Evolutionary conservation across 139 green algal species (phyloP).

Genomic region (Picocystis salinarum): DNA sequence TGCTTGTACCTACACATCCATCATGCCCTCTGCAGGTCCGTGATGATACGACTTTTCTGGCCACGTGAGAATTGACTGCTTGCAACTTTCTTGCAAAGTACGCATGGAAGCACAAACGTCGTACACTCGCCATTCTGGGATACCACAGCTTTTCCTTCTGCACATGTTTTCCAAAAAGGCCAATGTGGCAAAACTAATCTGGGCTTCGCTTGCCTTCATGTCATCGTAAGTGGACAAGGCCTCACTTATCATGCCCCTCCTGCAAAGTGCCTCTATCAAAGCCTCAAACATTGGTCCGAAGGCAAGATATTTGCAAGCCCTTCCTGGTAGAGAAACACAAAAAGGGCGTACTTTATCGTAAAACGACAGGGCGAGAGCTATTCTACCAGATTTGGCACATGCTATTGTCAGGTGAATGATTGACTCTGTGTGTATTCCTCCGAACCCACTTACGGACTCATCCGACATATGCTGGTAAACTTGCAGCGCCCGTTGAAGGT

Average conservation of each 20-base stretch:
- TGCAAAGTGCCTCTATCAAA: slow-evolving; percentile 23
- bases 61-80: no score
- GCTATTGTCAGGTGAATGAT: slow-evolving; percentile 17
- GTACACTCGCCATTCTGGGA: slow-evolving; percentile 27
- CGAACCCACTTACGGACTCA: no score
- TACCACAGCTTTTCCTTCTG: slow-evolving; percentile 12
- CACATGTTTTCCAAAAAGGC: slow-evolving; percentile 31
- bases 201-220: slow-evolving; percentile 20
- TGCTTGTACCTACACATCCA: no score
- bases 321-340: slow-evolving; percentile 4
- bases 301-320: slow-evolving; percentile 4
- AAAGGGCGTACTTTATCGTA: slow-evolving; percentile 24
- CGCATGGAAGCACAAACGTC: slow-evolving; percentile 32
- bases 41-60: no score
- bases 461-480: slow-evolving; percentile 20
- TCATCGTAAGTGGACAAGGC: slow-evolving; percentile 35
- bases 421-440: no score
- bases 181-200: slow-evolving; percentile 22
- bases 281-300: slow-evolving; percentile 25
- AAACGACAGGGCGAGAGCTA: slow-evolving; percentile 14
- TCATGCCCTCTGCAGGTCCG: no score
- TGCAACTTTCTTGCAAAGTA: no score
- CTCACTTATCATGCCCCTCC: slow-evolving; percentile 8
- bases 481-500: slow-evolving; percentile 12
- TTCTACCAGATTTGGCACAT: slow-evolving; percentile 7